Evolutionary conservation across 2,329 filamentous ascomycete species (phyloP).

Genomic region (Paracoccidioides lutzii): DNA sequence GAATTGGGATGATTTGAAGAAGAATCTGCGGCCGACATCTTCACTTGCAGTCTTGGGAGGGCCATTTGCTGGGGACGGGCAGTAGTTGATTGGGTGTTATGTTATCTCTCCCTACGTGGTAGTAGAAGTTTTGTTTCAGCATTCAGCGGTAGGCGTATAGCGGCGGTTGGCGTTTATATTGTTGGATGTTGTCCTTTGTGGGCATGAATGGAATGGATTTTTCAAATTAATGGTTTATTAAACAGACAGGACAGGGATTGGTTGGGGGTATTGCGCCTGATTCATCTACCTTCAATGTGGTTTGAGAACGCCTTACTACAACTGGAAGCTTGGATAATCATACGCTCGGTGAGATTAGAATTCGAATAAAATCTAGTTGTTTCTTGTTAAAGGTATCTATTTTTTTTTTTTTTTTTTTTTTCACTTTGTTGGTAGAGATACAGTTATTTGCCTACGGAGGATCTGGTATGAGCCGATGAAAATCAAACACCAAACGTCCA

Average conservation of each 20-base stretch:
- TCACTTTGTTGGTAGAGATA: too few species aligned
- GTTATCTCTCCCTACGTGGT: background rate
- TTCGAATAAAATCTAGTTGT: too few species aligned
- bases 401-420: too few species aligned
- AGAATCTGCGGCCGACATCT: conserved; percentile 18
- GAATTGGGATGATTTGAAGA: conserved; percentile 39
- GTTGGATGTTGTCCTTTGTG: background rate
- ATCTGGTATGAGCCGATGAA: too few species aligned
- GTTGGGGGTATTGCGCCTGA: too few species aligned
- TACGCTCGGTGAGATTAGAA: too few species aligned
- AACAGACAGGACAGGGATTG: conserved; percentile 1
- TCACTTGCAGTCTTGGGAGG: background rate
- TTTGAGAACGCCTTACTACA: too few species aligned
- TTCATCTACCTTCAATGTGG: too few species aligned
- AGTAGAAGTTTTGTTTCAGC: background rate
- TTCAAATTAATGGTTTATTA: background rate
- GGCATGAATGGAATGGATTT: background rate
- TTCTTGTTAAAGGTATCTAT: too few species aligned
- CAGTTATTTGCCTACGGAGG: too few species aligned
- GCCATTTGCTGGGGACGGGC: background rate
- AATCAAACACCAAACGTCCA: too few species aligned
- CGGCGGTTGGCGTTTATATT: background rate
- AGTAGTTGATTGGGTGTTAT: background rate
- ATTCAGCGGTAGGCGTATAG: conserved; percentile 4
- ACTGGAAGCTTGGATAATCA: too few species aligned